phyloP scores from a whole-genome alignment of 805 yeast genomes.

The Hyphopichia homilentoma region DNA sequence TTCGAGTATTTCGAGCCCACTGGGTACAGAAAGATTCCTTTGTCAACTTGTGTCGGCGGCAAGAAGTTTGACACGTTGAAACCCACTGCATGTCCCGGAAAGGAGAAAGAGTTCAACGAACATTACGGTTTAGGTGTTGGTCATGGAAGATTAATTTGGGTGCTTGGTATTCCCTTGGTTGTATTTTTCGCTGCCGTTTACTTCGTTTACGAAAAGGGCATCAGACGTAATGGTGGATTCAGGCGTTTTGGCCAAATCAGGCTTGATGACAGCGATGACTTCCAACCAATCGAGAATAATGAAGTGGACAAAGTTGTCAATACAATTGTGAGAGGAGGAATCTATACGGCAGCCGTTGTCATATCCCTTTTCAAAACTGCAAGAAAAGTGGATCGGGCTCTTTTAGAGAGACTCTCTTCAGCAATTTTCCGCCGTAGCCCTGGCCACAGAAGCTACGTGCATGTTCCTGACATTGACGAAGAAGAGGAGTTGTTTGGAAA shows the following conservation, averaged over 20 bases:
- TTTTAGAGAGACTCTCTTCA: conserved; percentile 28
- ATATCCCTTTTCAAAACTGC: conserved; percentile 32
- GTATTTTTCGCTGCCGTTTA: conserved; percentile 53
- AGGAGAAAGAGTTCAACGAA: conserved; percentile 56
- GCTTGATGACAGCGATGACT: conserved; percentile 62
- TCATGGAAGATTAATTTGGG: conserved; percentile 50
- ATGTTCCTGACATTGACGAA: conserved; percentile 35
- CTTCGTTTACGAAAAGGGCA: conserved; percentile 78
- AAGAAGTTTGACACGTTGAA: conserved; percentile 60
- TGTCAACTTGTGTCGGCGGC: conserved; percentile 86
- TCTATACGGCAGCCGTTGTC: conserved; percentile 41
- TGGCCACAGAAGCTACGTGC: conserved; percentile 38
- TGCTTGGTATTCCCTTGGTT: conserved; percentile 55
- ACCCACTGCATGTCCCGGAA: conserved; percentile 85
- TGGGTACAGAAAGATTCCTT: conserved; percentile 84
- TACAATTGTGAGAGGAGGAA: conserved; percentile 54
- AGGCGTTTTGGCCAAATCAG: conserved; percentile 81
- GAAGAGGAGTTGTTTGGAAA: conserved; percentile 40
- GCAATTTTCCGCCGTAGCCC: conserved; percentile 33
- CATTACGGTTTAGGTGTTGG: conserved; percentile 51
- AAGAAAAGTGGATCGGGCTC: conserved; percentile 27
- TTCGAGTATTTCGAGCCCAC: conserved; percentile 83
- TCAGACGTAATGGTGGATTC: conserved; percentile 74
- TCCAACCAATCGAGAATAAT: conserved; percentile 61
- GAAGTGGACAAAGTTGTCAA: conserved; percentile 57